Evolutionary conservation across 2,329 filamentous ascomycete genomes (phyloP), one percentile per base, ranked within the genome.

Genomic region (Tolypocladium ophioglossoides): DNA sequence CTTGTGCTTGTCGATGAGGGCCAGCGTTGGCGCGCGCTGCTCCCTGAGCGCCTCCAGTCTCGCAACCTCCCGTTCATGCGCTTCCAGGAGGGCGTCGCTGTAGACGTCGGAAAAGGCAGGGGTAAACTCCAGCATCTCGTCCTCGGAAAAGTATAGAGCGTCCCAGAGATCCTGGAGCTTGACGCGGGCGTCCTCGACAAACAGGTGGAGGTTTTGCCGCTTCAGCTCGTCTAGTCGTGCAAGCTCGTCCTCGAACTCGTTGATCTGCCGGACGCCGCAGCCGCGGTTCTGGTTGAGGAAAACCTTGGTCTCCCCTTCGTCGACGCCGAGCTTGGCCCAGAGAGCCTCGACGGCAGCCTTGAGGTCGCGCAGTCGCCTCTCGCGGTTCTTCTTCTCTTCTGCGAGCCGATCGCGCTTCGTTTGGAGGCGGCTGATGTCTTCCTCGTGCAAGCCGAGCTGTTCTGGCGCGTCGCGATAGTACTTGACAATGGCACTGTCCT

Each of bases 81-180:
- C 91, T 60, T 95, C 91, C 0, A 99, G 81, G 11, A 99, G 79
- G 5, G 94, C 94, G 68, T 99, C 94, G 63, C 91, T 96, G 72
- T 95, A 96, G 22, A 96, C 92, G 66, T 97, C 94, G 12, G 91
- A 95, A 68, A 97, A 97, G 44, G 91, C 94, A 0, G 95, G 94
- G 0, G 91, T 94, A 63, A 99, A 99, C 61, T 96, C 91, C 54
- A 97, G 82, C 91, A 97, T 97, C 73, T 99, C 94, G 64, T 99
- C 94, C 67, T 99, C 94, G 0, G 89, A 96, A 66, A 95, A 91
- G 74, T 94, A 97, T 1, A 99, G 75, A 0, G 83, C 78, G 66
- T 99, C 94, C 94, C 95, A 99, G 0, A 99, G 82, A 65, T 95
- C 91, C 69, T 97, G 92, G 12, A 99, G 79, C 66, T 89, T 89